Conservation (phyloP, 2,329 filamentous ascomycete species). For the Curvularia hawaiiensis region DNA sequence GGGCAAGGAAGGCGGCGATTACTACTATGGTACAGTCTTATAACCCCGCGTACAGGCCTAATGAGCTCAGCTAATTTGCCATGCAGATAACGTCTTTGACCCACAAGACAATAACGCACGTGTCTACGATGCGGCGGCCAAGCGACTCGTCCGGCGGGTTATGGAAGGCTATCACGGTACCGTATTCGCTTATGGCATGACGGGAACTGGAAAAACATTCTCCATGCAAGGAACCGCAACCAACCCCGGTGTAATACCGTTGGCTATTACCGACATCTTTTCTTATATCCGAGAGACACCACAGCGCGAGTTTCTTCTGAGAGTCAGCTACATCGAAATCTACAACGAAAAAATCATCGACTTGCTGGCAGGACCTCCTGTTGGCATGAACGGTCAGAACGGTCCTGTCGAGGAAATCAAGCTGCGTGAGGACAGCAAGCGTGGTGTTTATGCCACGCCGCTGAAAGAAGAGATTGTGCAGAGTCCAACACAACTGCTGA, state of each 20-base stretch:
- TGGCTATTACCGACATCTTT: conserved; percentile 98
- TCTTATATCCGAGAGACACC: conserved; percentile 98
- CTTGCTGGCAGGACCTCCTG: conserved; percentile 75
- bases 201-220: conserved; percentile 97
- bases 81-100: conserved; percentile 90
- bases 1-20: conserved; percentile 84
- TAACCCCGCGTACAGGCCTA: conserved; percentile 16
- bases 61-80: conserved; percentile 20
- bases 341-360: conserved; percentile 99
- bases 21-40: conserved; percentile 77
- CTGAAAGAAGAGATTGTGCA: conserved; percentile 99
- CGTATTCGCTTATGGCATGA: conserved; percentile 99
- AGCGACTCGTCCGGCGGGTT: conserved; percentile 89
- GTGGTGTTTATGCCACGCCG: conserved; percentile 94
- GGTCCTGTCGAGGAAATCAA: conserved; percentile 89
- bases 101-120: conserved; percentile 91
- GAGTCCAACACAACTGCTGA: conserved; percentile 90
- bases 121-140: conserved; percentile 93
- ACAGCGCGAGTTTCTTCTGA: conserved; percentile 87
- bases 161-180: conserved; percentile 99
- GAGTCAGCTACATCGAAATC: conserved; percentile 97
- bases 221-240: conserved; percentile 98
- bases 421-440: conserved; percentile 91
- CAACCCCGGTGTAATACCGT: conserved; percentile 92
- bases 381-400: conserved; percentile 55